Evolutionary conservation across 768 basidiomycete genomes (phyloP).

Genomic region (Mycena olivaceomarginata): DNA sequence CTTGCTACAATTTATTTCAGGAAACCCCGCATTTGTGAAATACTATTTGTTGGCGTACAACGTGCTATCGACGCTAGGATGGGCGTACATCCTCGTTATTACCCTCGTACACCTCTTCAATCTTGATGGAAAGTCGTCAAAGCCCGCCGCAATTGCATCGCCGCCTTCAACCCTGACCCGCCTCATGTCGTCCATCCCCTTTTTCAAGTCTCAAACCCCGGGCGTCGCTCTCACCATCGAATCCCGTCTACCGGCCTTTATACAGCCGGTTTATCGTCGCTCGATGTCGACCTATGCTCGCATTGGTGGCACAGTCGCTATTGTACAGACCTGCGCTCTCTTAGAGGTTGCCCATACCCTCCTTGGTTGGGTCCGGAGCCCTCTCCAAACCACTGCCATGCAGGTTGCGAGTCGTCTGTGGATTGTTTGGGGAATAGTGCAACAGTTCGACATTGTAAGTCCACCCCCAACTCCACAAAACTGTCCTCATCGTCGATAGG

Average conservation of each 20-base stretch:
- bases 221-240: slow-evolving; percentile 52
- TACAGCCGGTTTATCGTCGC: slow-evolving; percentile 68
- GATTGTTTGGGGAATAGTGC: slow-evolving; percentile 90
- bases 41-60: slow-evolving; percentile 90
- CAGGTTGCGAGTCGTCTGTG: slow-evolving; percentile 91
- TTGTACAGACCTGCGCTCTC: slow-evolving; percentile 89
- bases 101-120: slow-evolving; percentile 72
- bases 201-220: slow-evolving; percentile 55
- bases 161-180: slow-evolving; percentile 62
- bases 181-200: slow-evolving; percentile 58
- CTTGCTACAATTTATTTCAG: slow-evolving; percentile 13
- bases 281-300: slow-evolving; percentile 76
- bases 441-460: slow-evolving; percentile 77
- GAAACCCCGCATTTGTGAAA: slow-evolving; percentile 53
- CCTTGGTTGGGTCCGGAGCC: slow-evolving; percentile 87
- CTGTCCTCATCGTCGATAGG: slow-evolving; percentile 56
- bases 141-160: slow-evolving; percentile 47
- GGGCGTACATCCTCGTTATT: slow-evolving; percentile 81
- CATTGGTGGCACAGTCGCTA: slow-evolving; percentile 76
- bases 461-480: background rate
- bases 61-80: slow-evolving; percentile 81
- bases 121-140: slow-evolving; percentile 61
- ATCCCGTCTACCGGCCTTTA: slow-evolving; percentile 59
- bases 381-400: slow-evolving; percentile 81
- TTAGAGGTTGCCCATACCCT: slow-evolving; percentile 91